A percentile compares a stretch with the other conserved stretches of the same genome.
phyloP scores from a whole-genome alignment of 371 early-diverging fungal species.

The Fennellomyces sp. region DNA sequence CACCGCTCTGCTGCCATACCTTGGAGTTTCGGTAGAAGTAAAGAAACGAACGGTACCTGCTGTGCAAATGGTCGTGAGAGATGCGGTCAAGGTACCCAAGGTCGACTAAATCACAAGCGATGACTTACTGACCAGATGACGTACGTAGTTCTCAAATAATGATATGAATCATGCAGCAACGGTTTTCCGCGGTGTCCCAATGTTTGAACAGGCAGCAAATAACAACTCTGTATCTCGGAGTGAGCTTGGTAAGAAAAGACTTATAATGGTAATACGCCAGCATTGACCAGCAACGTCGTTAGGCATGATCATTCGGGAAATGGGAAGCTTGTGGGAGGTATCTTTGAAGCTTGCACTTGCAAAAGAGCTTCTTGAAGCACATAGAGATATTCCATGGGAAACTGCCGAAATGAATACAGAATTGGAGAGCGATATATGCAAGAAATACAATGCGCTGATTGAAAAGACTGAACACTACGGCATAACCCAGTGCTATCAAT shows the following conservation, averaged over 20 bases:
- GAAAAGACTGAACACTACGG: conserved; percentile 35
- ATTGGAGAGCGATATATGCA: conserved; percentile 7
- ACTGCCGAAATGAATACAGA: conserved; percentile 14
- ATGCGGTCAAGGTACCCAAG: conserved; percentile 40
- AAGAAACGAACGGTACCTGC: conserved; percentile 34
- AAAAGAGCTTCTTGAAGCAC: conserved; percentile 45
- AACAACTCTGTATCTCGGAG: conserved; percentile 31
- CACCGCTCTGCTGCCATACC: conserved; percentile 51
- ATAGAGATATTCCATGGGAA: conserved; percentile 14
- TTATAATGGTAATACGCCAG: neutral
- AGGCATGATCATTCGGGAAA: conserved; percentile 60
- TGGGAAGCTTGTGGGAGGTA: conserved; percentile 63
- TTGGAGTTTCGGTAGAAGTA: conserved; percentile 24
- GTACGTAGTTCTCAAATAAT: conserved; percentile 25
- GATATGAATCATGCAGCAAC: conserved; percentile 47
- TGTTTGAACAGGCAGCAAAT: conserved; percentile 18
- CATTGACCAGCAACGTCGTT: neutral
- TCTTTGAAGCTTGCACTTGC: conserved; percentile 64
- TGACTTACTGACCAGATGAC: too few relatives aligned
- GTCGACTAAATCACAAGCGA: too few relatives aligned
- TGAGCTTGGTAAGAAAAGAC: conserved; percentile 35
- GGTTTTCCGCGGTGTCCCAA: conserved; percentile 40
- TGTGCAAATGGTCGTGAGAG: conserved; percentile 42
- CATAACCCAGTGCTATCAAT: conserved; percentile 57
- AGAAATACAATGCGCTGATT: conserved; percentile 45